These are phyloP conservation scores for Sphagnum tenellum DNA, from an alignment of 225 moss, liverwort and hornwort genomes.

Conservation along the genomic window DNA sequence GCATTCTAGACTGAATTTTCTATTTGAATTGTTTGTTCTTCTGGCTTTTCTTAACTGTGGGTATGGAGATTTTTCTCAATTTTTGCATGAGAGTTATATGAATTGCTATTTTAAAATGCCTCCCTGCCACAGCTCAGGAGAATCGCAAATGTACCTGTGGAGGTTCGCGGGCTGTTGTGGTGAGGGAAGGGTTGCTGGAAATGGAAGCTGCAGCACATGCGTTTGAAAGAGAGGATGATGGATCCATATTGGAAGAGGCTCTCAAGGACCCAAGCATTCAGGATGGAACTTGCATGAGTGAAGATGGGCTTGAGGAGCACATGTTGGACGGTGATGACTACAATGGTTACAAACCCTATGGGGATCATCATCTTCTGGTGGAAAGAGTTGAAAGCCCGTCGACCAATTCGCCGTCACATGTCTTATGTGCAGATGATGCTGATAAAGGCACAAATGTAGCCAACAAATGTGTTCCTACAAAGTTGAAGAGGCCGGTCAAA, in stretches of 20 bases:
- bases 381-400: neutral
- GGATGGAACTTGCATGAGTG: constrained; percentile 14
- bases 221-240: constrained; percentile 23
- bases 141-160: constrained; percentile 31
- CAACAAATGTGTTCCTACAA: neutral
- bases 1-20: too few relatives aligned
- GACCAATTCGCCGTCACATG: neutral
- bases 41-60: too few relatives aligned
- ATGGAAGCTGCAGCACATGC: constrained; percentile 22
- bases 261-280: constrained; percentile 10
- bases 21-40: too few relatives aligned
- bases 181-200: constrained; percentile 19
- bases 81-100: too few relatives aligned
- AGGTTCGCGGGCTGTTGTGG: constrained; percentile 14
- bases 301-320: constrained; percentile 16
- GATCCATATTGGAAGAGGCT: constrained; percentile 13
- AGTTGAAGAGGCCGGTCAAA: constrained; percentile 1
- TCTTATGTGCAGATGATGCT: neutral
- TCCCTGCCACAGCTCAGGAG: constrained; percentile 11
- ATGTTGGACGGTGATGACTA: constrained; percentile 28
- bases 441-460: too few relatives aligned
- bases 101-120: too few relatives aligned
- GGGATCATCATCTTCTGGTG: neutral
- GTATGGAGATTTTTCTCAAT: too few relatives aligned
- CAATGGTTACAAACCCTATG: constrained; percentile 16